Conservation (phyloP, 2,329 filamentous ascomycete species). For the Beauveria medogensis region DNA sequence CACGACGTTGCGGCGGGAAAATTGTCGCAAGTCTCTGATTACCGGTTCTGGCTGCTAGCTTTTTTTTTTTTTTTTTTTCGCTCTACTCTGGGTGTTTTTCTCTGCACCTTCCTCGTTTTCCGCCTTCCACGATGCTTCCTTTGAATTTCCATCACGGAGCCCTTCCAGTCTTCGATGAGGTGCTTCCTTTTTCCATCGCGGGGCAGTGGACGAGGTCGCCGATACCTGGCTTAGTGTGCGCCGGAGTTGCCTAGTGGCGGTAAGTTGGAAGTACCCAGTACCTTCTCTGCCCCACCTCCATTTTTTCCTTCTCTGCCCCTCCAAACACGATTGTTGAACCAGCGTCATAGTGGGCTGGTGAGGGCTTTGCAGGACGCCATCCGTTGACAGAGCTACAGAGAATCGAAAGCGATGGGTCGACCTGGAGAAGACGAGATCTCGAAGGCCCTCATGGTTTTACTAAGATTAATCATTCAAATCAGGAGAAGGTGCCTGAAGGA, state of each 20-base stretch:
- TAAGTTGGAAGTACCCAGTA: slow-evolving; percentile 10
- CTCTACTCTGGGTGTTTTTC: background rate
- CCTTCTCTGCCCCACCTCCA: slow-evolving; percentile 11
- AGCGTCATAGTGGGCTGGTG: slow-evolving; percentile 8
- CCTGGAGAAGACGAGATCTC: background rate
- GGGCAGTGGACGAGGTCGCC: slow-evolving; percentile 14
- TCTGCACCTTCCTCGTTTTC: background rate
- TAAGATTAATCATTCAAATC: background rate
- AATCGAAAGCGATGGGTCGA: background rate
- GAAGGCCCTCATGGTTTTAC: background rate
- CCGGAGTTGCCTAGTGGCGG: background rate
- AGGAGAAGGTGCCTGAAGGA: background rate
- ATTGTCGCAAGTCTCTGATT: background rate
- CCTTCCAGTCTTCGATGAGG: slow-evolving; percentile 1
- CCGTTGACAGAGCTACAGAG: background rate
- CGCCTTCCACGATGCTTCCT: background rate
- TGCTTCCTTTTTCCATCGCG: slow-evolving; percentile 7
- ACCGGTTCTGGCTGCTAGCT: background rate
- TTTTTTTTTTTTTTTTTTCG: background rate
- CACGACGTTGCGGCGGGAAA: background rate
- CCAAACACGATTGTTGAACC: slow-evolving; percentile 2
- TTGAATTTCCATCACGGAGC: background rate
- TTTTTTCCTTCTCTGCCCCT: slow-evolving; percentile 14
- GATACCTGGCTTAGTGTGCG: slow-evolving; percentile 11
- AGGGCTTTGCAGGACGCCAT: background rate